phyloP scores from a whole-genome alignment of 192 early-diverging fungal species.

The Allomyces arbusculus region DNA sequence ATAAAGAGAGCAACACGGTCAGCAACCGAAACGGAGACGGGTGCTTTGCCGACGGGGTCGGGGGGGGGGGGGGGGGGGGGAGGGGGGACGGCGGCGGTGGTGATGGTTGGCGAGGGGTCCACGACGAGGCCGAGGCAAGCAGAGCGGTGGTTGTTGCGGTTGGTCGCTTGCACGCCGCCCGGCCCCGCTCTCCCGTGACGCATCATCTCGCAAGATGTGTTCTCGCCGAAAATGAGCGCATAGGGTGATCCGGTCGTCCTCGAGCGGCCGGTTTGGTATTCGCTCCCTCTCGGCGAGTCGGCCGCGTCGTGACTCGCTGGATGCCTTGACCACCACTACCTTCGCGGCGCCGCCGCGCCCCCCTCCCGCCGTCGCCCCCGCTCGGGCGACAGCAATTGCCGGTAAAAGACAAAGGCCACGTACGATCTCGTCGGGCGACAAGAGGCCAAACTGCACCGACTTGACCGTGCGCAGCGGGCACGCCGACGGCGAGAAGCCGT shows the following conservation, averaged over 20 bases:
- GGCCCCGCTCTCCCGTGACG: not conserved
- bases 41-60: no score
- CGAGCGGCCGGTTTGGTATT: not conserved
- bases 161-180: no score
- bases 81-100: not conserved
- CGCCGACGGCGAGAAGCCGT: conserved; percentile 50
- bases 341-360: not conserved
- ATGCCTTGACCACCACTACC: not conserved
- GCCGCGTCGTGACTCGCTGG: not conserved
- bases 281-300: not conserved
- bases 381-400: conserved; percentile 2
- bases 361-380: conserved; percentile 1
- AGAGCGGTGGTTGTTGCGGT: conserved; percentile 1
- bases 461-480: conserved; percentile 69
- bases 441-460: conserved; percentile 84
- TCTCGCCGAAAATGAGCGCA: not conserved
- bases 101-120: not conserved
- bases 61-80: no score
- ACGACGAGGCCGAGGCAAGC: not conserved
- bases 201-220: not conserved
- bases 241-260: no score
- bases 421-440: conserved; percentile 95
- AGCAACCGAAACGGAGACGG: no score
- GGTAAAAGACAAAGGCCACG: conserved; percentile 13
- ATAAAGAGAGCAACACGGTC: conserved; percentile 3